Base-by-base conservation (phyloP, 1,284 basidiomycete genomes). In the Sanghuangporus baumii region DNA sequence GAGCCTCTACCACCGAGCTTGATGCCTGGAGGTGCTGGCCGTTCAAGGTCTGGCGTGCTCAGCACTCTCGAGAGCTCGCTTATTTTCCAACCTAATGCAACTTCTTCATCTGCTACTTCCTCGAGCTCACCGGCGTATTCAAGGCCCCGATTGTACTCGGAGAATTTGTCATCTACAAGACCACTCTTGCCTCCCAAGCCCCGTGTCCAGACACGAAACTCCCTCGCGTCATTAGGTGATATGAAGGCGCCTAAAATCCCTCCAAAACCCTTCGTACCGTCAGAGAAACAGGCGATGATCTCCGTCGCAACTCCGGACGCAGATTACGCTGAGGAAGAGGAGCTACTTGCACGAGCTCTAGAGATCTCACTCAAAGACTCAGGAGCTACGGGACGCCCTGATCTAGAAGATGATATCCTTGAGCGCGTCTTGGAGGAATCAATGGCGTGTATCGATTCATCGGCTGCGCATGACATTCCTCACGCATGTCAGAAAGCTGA, bases 331-430 rank as follows among this genome's bases (percentile, higher is more conserved):
- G 62, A 60, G 6, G 62, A 75, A 9, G 71, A 71, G 38, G 73
- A 74, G n/a, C 63, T 80, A 8, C 69, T 70, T 40, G 55, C 61
- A 23, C 70, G 71, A 12, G 79, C 74, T 8, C 70, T 89, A 20
- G 79, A 81, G n/a, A 67, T 86, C 37, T 88, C 88, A 2, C 76
- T 78, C 47, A 78, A 79, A 48, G 81, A 84, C 61, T 75, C 78
- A 3, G 71, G 71, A 34, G 74, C 61, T 48, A 20, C 34, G 40
- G 31, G 52, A 26, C 37, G n/a, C 12, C 31, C 50, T 47, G 57
- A 63, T 54, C 9, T 34, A 18, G 62, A 60, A n/a, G 62, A 64
- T 20, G 62, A 56, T 38, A 52, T 60, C 36, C 34, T 64, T 3
- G 62, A 59, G 40, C 58, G 62, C 9, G 62, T 64, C 1, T n/a